Conservation (phyloP, 345 rosid species). For the Eucalyptus caleyi region DNA sequence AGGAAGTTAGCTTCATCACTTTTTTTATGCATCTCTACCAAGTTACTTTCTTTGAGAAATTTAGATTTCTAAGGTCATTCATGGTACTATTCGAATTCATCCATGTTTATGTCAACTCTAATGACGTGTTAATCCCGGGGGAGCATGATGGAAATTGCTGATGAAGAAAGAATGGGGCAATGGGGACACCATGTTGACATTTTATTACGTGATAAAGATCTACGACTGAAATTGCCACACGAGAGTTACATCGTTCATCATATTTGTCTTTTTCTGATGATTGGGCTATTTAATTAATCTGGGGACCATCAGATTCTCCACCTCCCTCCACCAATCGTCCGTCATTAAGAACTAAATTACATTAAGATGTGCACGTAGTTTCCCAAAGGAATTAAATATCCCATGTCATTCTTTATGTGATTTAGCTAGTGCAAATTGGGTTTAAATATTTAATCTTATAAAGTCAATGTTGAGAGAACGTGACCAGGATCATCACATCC, state of each 20-base stretch:
- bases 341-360: neutral
- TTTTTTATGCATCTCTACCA: neutral
- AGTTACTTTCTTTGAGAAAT: neutral
- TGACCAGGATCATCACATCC: neutral
- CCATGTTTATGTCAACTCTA: neutral
- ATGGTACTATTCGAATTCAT: neutral
- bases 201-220: rapidly evolving
- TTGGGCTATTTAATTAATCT: neutral
- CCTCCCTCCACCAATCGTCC: neutral
- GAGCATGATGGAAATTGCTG: neutral
- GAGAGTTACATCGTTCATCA: neutral
- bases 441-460: neutral
- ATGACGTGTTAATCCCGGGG: neutral
- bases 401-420: neutral
- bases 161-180: neutral
- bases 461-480: neutral
- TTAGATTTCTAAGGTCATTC: neutral
- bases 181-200: neutral
- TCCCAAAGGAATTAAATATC: neutral
- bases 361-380: neutral
- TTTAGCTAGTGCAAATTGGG: neutral
- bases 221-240: neutral
- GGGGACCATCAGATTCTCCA: neutral
- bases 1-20: neutral
- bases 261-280: neutral